Evolutionary conservation across 345 rosid genomes (phyloP), one percentile per base, ranked within the genome.

Genomic region (Populus euphratica): DNA sequence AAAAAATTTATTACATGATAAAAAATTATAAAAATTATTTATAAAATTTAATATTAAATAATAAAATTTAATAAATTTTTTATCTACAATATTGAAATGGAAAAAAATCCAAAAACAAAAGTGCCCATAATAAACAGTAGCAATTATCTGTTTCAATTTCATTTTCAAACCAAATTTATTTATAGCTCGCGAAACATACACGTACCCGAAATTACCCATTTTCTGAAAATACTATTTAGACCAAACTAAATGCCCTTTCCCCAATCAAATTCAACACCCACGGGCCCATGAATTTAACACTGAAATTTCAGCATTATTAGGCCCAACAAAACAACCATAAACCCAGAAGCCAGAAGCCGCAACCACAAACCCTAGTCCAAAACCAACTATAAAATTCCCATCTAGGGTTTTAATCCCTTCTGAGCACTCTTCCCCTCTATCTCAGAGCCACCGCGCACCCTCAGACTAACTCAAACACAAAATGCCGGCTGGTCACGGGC

Each of bases 401-500:
- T 31, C 39, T 65, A 65, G 69, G 69, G 69, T 33, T 27, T 65
- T 33, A n/a, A 4, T 9, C 4, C 64, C 16, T 59, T 59, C 13
- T 0, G 23, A n/a, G 29, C 29, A n/a, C 29, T 5, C 69, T 33
- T 21, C 65, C 12, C 65, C 65, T 47, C 20, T 14, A 47, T 47
- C 52, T 4, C 52, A 61, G 62, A 16, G 31, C 74, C 69, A 27
- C 68, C 27, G 39, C 69, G 3, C 38, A 1, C 23, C 2, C 62
- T 21, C 29, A 21, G n/a, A 16, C 23, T 2, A 0, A 12, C 10
- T 14, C 10, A 11, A 20, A 73, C 33, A 3, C 50, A 75, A 36
- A 69, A 91, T 91, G 95, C 91, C 95, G 67, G 95, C 93, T 0
- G 95, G 95, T 29, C 95, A 91, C 63, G 95, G 95, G 27, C 59